These are phyloP conservation scores for Spatholobus suberectus DNA, from an alignment of 306 rosid species.

Conservation along the genomic window DNA sequence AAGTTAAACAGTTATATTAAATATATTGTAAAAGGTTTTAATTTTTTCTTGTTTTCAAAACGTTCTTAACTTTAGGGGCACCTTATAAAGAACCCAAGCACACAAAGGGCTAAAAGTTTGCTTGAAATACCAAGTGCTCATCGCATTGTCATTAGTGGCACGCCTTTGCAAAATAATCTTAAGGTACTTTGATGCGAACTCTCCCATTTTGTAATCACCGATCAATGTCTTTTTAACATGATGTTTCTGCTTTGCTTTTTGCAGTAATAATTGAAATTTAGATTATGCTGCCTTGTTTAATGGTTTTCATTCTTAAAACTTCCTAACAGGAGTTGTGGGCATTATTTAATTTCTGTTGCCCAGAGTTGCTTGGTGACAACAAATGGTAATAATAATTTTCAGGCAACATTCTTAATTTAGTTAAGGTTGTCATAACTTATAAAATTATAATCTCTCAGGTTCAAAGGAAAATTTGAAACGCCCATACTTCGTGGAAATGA, in stretches of 20 bases:
- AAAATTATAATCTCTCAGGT: conserved; percentile 59
- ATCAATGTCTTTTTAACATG: not conserved
- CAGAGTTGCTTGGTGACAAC: conserved; percentile 86
- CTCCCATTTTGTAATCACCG: not conserved
- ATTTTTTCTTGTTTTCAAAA: conserved; percentile 27
- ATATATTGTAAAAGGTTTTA: not conserved
- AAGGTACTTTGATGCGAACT: conserved; percentile 59
- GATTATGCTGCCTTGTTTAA: conserved; percentile 25
- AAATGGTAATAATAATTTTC: conserved; percentile 62
- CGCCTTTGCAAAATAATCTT: conserved; percentile 90
- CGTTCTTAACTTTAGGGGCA: conserved; percentile 72
- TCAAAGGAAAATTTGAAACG: conserved; percentile 70
- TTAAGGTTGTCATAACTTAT: conserved; percentile 36
- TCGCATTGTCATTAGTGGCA: conserved; percentile 89
- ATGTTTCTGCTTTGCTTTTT: not conserved
- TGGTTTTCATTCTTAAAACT: conserved; percentile 33
- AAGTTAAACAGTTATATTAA: not conserved
- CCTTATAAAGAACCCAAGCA: conserved; percentile 93
- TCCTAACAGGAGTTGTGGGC: conserved; percentile 90
- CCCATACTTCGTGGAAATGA: conserved; percentile 92
- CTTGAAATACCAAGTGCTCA: conserved; percentile 85
- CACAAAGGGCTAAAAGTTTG: conserved; percentile 97
- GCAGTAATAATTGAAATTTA: conserved; percentile 14
- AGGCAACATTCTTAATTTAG: conserved; percentile 21
- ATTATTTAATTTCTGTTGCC: conserved; percentile 89